Evolutionary conservation across 306 rosid genomes (phyloP).

Genomic region (Acacia acuminata): DNA sequence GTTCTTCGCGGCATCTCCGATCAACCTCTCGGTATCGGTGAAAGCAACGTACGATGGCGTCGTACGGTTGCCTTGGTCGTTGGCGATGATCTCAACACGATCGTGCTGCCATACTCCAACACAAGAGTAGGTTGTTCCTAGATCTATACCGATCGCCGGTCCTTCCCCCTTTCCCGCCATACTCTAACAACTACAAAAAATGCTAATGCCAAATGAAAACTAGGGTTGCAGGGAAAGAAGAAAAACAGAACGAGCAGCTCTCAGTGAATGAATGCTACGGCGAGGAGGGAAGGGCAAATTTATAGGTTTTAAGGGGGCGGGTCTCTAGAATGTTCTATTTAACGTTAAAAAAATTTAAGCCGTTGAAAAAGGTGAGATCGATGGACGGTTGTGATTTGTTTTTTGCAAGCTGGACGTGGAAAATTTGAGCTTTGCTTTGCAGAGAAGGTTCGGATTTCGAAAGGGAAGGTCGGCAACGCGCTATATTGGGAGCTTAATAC

Average conservation of each 20-base stretch:
- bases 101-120: conserved; percentile 92
- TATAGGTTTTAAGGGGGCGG: conserved; percentile 17
- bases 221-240: background rate
- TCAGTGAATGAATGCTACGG: background rate
- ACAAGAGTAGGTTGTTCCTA: conserved; percentile 77
- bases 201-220: background rate
- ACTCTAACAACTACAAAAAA: background rate
- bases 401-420: background rate
- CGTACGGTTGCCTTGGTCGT: conserved; percentile 81
- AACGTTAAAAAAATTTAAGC: background rate
- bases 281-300: background rate
- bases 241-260: background rate
- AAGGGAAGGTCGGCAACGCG: background rate
- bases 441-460: background rate
- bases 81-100: conserved; percentile 78
- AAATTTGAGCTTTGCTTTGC: background rate
- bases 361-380: background rate
- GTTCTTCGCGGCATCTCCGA: conserved; percentile 83
- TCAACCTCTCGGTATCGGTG: conserved; percentile 72
- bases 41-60: conserved; percentile 83
- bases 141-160: conserved; percentile 85
- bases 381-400: conserved; percentile 27
- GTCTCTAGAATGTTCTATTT: conserved; percentile 53
- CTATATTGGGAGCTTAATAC: background rate
- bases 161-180: conserved; percentile 85